Base-by-base conservation (phyloP, 2,329 filamentous ascomycete genomes). In the Aspergillus bombycis region DNA sequence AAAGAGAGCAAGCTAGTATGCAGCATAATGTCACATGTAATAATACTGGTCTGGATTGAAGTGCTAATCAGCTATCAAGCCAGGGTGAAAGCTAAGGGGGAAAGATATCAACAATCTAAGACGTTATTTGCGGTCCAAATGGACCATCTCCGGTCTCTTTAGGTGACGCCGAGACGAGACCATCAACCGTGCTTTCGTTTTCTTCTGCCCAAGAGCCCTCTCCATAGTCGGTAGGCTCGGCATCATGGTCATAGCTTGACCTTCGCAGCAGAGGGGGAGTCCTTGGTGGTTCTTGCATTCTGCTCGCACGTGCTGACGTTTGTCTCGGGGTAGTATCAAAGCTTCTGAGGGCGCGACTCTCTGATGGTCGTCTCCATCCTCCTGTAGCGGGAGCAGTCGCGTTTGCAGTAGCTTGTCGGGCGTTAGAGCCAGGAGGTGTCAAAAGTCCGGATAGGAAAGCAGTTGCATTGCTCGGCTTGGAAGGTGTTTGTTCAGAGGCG, bases 371-470 rank as follows among this genome's bases (percentile, higher is more conserved):
- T 48, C 72, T 74, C 61, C 60, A 71, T 58, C 58, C 71, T 52
- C 70, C 68, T 54, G 71, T 52, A 68, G 74, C 63, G 41, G 77
- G 65, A 8, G 70, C 72, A 45, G 70, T 78, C 43, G 74, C 72
- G 60, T 81, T 77, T 3, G 83, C 80, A 0, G 88, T 85, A 3
- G 85, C 87, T 68, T 88, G 88, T 50, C 91, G 89, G 55, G 90
- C 77, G 60, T 88, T 87, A 4, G 91, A 93, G 34, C 90, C 88
- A 5, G 94, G 94, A n/a, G 94, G 94, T 1, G 94, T 97, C 83
- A 97, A 84, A 26, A 97, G 86, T 1, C 94, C 94, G 0, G 90
- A 90, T 23, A 94, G 83, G 65, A 93, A 89, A 56, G 84, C 87
- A 60, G 86, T 84, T 1, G 88, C 83, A 4, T 71, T 77, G 63